These are phyloP conservation scores for Malania oleifera DNA, from an alignment of 164 flowering plant genomes.

Conservation along the genomic window DNA sequence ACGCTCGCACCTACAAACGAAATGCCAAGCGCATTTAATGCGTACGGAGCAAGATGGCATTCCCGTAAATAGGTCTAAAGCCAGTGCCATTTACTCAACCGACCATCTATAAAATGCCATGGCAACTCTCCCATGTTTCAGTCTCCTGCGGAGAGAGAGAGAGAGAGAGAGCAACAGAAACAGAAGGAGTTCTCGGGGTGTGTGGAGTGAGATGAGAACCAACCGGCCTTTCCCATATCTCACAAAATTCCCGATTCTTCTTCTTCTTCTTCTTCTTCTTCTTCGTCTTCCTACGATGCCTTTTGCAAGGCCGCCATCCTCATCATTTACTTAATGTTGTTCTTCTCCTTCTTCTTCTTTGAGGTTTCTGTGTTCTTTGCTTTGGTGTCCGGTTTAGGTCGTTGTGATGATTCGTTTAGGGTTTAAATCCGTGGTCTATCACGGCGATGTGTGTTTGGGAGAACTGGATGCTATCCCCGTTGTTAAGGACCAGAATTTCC, in stretches of 20 bases:
- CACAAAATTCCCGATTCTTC: not conserved
- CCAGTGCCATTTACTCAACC: not conserved
- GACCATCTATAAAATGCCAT: conserved; percentile 6
- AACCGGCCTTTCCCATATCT: not conserved
- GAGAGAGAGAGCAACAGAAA: conserved; percentile 15
- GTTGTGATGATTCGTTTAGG: conserved; percentile 58
- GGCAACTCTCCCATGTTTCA: not conserved
- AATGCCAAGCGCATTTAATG: too few species aligned
- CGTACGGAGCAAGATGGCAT: not conserved
- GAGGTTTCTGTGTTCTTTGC: not conserved
- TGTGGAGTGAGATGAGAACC: not conserved
- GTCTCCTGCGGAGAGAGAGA: conserved; percentile 14
- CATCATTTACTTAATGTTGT: too few species aligned
- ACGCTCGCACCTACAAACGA: not conserved
- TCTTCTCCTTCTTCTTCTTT: not conserved
- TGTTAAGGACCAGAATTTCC: conserved; percentile 40
- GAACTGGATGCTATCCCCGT: conserved; percentile 56
- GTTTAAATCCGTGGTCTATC: conserved; percentile 58
- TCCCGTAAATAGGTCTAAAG: conserved; percentile 5
- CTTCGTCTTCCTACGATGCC: not conserved
- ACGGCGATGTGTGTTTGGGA: conserved; percentile 65
- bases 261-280: not conserved
- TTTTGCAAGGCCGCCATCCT: not conserved
- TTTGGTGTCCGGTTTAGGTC: not conserved
- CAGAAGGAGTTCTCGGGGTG: not conserved